Base-by-base conservation (phyloP, 1,284 basidiomycete genomes). In the Hemileia vastatrix region DNA sequence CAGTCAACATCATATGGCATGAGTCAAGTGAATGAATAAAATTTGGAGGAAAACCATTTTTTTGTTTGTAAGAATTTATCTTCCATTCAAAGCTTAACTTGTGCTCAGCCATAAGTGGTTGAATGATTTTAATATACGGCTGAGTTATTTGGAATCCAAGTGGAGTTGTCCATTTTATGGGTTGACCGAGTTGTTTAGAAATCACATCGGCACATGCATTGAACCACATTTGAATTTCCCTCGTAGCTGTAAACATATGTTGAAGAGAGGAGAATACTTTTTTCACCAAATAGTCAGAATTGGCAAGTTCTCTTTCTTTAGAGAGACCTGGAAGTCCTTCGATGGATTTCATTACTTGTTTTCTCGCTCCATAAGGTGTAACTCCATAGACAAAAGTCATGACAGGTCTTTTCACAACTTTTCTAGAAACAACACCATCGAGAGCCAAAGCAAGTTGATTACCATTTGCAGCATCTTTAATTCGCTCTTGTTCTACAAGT, bases 331-430 rank as follows among this genome's bases (percentile, higher is more conserved):
- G 83, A 55, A 86, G 81, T 57, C 88, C 88, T 66, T 81, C 82
- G 44, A 98, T 79, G 78, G 97, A 93, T 71, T 80, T 87, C 78
- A 90, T 87, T 63, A 97, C 94, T 78, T 98, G 94, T 27, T 92
- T 90, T 64, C 92, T 85, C 27, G 94, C 95, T 36, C 94, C 94
- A 61, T 97, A 80, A 76, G 87, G 95, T 0, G 94, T 98, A 21
- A 97, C 93, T 49, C 93, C 94, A 74, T 98, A 98, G 36, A 98
- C 94, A 8, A 94, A 97, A 0, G 94, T 98, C 94, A 98, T 98
- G 70, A 96, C 90, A 83, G 86, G 97, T 79, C 97, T 93, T 81
- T 98, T 98, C 69, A 98, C 94, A 21, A 96, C 86, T 77, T 98
- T 97, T 52, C 95, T 80, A 4, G 90, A 82, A 47, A 98, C 82